Evolutionary conservation across 2,329 filamentous ascomycete species (phyloP), one percentile per base, ranked within the genome.

Genomic region (Pseudopithomyces chartarum): DNA sequence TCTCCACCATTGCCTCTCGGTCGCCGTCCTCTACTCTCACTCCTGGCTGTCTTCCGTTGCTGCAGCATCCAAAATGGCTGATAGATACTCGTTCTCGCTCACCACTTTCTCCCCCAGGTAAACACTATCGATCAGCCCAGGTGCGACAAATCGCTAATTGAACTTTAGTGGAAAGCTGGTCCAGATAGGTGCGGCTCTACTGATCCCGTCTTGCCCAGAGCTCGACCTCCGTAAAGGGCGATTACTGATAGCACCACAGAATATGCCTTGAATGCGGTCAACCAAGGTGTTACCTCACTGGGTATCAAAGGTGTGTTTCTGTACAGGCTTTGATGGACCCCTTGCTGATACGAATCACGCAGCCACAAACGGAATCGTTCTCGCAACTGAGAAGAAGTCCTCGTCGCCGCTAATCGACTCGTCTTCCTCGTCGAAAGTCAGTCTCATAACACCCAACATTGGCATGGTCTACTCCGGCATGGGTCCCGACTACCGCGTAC

Each of bases 61-160:
- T 39, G 39, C 62, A 67, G 64, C 67, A 76, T 22, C 32, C 29
- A 54, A 40, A 47, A 99, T 99, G 94, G 94, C 95, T 75, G 95
- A 99, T 81, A 87, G 95, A 84, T 99, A 99, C 81, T 97, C 94
- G 54, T 99, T 99, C 88, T 99, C 95, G 58, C 86, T 99, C 77
- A 99, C 95, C 64, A 99, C 95, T 65, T 99, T 99, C 89, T 98
- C 95, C 74, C 95, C 95, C 78, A 99, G 94, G 95, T 96, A 88
- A 80, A 87, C 62, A 69, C 56, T 36, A 26, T 42, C 36, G 13
- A 50, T 40, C 23, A 29, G 63, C 45, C 60, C 62, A 62, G 66
- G 66, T 58, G 65, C 64, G 70, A 72, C 59, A 39, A 29, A 54
- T 61, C 73, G 77, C 82, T 85, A 79, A 87, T 76, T 67, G 60